These are phyloP conservation scores for Viridothelium virens DNA, from an alignment of 495 filamentous ascomycete genomes.

Conservation along the genomic window DNA sequence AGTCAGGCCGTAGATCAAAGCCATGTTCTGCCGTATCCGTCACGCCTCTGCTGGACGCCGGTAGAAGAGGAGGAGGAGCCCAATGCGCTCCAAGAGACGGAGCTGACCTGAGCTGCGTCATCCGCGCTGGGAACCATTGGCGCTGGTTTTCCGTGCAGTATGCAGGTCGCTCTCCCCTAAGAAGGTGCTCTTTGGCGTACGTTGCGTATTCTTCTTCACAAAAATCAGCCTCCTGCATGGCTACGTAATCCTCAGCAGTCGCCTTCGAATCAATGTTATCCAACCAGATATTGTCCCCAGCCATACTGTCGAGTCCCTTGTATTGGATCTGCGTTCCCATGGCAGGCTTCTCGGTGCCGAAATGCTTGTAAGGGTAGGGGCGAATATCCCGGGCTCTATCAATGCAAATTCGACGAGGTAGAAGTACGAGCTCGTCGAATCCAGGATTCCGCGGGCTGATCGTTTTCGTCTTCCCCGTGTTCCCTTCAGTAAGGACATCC, in stretches of 20 bases:
- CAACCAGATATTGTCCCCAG: neutral
- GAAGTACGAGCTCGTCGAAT: neutral
- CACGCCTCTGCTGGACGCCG: neutral
- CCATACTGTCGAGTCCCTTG: neutral
- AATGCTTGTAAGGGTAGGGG: neutral
- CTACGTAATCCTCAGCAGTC: neutral
- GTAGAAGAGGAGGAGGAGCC: constrained; percentile 15
- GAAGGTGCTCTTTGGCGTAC: neutral
- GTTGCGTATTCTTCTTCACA: neutral
- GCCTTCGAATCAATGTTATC: neutral
- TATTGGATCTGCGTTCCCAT: neutral
- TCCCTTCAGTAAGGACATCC: neutral
- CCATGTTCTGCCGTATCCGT: neutral
- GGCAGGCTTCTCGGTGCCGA: neutral
- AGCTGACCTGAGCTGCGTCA: constrained; percentile 8
- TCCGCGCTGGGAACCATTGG: neutral
- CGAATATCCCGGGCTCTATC: neutral
- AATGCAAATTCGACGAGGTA: neutral
- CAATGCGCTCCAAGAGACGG: constrained; percentile 31
- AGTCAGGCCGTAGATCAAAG: constrained; percentile 6
- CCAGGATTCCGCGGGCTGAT: neutral
- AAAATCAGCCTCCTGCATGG: neutral
- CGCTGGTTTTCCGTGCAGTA: neutral
- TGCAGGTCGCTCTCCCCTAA: neutral
- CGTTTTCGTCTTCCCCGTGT: neutral